These are phyloP conservation scores for Lagerstroemia speciosa DNA, from an alignment of 345 rosid species.

Conservation along the genomic window DNA sequence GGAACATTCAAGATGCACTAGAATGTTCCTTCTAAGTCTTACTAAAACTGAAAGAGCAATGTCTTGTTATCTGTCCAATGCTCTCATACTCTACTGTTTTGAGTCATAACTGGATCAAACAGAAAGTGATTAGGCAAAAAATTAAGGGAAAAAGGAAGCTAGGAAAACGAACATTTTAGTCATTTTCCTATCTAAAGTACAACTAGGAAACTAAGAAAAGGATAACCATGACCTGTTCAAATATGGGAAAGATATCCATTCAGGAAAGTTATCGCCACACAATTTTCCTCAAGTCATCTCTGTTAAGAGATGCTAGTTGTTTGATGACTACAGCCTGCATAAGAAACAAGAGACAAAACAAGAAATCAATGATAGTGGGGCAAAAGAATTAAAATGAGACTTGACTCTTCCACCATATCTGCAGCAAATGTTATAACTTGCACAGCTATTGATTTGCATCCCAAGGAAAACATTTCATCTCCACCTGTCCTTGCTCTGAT, in stretches of 20 bases:
- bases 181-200: neutral
- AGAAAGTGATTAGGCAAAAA: neutral
- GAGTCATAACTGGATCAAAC: neutral
- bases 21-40: neutral
- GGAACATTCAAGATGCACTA: neutral
- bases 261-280: constrained; percentile 93
- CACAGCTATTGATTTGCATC: neutral
- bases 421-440: neutral
- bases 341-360: neutral
- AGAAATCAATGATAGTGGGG: neutral
- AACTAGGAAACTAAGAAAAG: neutral
- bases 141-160: neutral
- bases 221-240: constrained; percentile 62
- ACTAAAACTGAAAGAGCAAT: neutral
- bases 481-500: neutral
- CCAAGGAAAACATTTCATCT: neutral
- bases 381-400: neutral
- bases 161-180: neutral
- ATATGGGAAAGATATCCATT: constrained; percentile 97
- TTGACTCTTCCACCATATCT: neutral
- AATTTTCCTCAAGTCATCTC: constrained; percentile 91
- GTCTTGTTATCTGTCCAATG: neutral
- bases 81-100: neutral
- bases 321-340: constrained; percentile 85
- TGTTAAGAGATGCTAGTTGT: constrained; percentile 70